Evolutionary conservation across 768 basidiomycete species (phyloP), one percentile per base, ranked within the genome.

Genomic region (Crepidotus variabilis): DNA sequence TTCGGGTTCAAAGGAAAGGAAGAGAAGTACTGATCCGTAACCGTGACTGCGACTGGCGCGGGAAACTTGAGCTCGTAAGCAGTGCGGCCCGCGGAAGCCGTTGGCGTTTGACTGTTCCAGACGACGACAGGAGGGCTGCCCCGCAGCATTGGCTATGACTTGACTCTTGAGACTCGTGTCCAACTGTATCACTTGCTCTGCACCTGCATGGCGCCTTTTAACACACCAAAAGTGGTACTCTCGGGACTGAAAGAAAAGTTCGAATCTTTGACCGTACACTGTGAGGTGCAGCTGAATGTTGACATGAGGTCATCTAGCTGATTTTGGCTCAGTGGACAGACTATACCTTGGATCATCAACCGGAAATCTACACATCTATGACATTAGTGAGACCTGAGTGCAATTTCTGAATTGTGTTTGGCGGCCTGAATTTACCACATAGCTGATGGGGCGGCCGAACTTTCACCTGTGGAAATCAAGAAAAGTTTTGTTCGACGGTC

Each of bases 401-500:
- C 20, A 21, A 18, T 36, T n/a, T 9, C 20, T 32, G 32, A 23
- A 3, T 10, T 35, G 8, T 28, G 8, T 28, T 28, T 28, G 28
- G 28, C 8, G 8, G 28, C 4, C 4, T 32, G 45, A 51, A 56
- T 45, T 1, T 56, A 21, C 8, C 28, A 8, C 23, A 21, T 20
- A 51, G 49, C 49, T 6, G 55, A 56, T 20, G 54, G 48, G 10
- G 33, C 21, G 14, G 21, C 39, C 20, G 43, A 51, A 51, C 39
- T 56, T 10, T 39, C 49, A 36, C 69, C 84, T 1, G 72, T 86
- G 3, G 89, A 92, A 63, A 78, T 78, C 28, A 91, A 80, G 82
- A 87, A 86, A 63, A 75, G 71, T 11, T 67, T 93, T 33, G 77
- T 83, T 23, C 75, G 83, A 61, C 84, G 79, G 64, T 77, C 90